Evolutionary conservation across 176 grass and related monocot genomes (phyloP), one percentile per base, ranked within the genome.

Genomic region (Phragmites australis): DNA sequence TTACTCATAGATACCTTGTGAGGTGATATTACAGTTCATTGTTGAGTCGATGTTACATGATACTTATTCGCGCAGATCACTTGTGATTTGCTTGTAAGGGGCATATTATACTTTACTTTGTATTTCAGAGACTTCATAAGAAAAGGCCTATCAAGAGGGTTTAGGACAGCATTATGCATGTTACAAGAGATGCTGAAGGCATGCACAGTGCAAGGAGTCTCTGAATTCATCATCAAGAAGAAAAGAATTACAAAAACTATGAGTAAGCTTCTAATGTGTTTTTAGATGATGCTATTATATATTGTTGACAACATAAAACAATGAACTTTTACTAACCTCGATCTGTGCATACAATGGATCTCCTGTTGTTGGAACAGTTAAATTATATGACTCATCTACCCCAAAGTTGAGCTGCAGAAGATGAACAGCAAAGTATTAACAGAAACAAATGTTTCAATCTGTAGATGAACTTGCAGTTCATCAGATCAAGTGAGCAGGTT

Each of bases 321-420:
- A 16, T 32, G 12, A 54, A 5, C 61, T 68, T 69, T 6, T 76
- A 75, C 87, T 87, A 39, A 90, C 92, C 90, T 98, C 74, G 62
- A 98, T 94, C 67, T 86, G 68, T 77, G 86, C 95, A 42, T 91
- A 88, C 26, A 91, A 26, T 48, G 81, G 81, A 39, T 87, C 74
- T 48, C 92, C 92, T 70, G 18, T 55, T 81, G 87, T 85, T 46
- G 86, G 90, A 50, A 98, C 75, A 82, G 75, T 78, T 44, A 98
- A 80, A 49, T 70, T 89, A 51, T 98, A 94, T 29, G 95, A 98
- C 74, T 98, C 95, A 70, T 98, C 90, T 14, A 89, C 65, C 31
- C 92, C 90, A 72, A 85, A 98, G 58, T 87, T 89, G 41, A 98
- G 88, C 95, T 98, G 83, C 81, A 92, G 44, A 86, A 74, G 66